Conservation (phyloP, 208 protist species). For the Trypanosoma rangeli region DNA sequence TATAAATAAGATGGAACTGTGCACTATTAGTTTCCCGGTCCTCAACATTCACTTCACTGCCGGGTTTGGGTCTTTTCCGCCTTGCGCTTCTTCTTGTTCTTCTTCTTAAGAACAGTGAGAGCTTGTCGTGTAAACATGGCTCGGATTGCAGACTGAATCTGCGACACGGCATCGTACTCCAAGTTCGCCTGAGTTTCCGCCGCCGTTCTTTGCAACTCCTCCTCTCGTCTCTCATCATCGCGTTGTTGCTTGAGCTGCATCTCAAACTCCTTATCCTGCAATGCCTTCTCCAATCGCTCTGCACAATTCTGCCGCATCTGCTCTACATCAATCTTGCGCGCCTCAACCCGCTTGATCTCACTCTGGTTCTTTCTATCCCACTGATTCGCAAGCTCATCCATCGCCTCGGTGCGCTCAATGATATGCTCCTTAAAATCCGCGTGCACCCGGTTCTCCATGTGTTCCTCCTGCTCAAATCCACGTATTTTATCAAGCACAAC, state of each 20-base stretch:
- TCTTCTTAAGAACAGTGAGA: slow-evolving; percentile 71
- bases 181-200: slow-evolving; percentile 44
- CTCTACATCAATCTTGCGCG: slow-evolving; percentile 79
- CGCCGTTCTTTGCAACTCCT: slow-evolving; percentile 29
- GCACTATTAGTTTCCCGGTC: neutral
- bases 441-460: slow-evolving; percentile 53
- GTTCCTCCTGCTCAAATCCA: slow-evolving; percentile 36
- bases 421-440: slow-evolving; percentile 70
- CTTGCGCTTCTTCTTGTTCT: slow-evolving; percentile 70
- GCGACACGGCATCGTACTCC: slow-evolving; percentile 72
- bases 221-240: slow-evolving; percentile 32
- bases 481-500: slow-evolving; percentile 41
- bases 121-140: slow-evolving; percentile 80
- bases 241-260: slow-evolving; percentile 53
- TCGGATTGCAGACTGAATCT: slow-evolving; percentile 79
- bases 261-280: slow-evolving; percentile 53
- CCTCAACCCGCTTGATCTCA: slow-evolving; percentile 76
- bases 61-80: slow-evolving; percentile 7
- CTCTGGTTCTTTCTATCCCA: slow-evolving; percentile 82
- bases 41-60: neutral
- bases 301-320: slow-evolving; percentile 74
- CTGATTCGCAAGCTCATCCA: slow-evolving; percentile 64
- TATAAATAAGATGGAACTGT: neutral
- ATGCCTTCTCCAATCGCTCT: slow-evolving; percentile 61
- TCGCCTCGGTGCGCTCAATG: slow-evolving; percentile 58